Conservation (phyloP, 2,329 filamentous ascomycete genomes). For the Ciborinia camelliae region DNA sequence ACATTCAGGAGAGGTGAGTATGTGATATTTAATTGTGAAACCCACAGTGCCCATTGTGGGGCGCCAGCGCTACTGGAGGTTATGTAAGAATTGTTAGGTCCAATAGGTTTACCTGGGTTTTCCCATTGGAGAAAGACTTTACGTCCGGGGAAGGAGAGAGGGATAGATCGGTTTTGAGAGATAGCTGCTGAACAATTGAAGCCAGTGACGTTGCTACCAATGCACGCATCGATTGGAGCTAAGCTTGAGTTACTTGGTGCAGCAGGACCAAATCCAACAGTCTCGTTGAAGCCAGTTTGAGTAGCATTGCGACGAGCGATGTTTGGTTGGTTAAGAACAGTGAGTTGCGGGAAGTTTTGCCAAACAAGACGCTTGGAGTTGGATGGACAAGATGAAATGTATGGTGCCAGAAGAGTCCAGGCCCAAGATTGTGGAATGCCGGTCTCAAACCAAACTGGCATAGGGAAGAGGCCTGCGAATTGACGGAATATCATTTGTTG, state of each 20-base stretch:
- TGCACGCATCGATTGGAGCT: conserved; percentile 50
- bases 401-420: conserved; percentile 77
- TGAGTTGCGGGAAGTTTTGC: conserved; percentile 77
- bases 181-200: conserved; percentile 63
- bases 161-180: conserved; percentile 63
- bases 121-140: conserved; percentile 73
- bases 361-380: conserved; percentile 73
- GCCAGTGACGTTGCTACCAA: conserved; percentile 52
- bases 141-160: conserved; percentile 71
- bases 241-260: conserved; percentile 36
- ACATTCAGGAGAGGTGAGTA: conserved; percentile 59
- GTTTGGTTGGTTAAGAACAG: conserved; percentile 74
- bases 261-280: conserved; percentile 51
- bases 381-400: conserved; percentile 71
- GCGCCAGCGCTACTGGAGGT: conserved; percentile 57
- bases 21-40: conserved; percentile 72
- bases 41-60: conserved; percentile 71
- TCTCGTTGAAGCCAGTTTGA: conserved; percentile 60
- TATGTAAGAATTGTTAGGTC: conserved; percentile 80
- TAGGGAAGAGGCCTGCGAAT: conserved; percentile 73
- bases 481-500: conserved; percentile 85
- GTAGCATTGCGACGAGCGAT: conserved; percentile 63
- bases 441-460: conserved; percentile 78
- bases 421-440: conserved; percentile 82
- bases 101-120: conserved; percentile 60